Evolutionary conservation across 352 stramenopile species (phyloP).

Genomic region (Phytophthora lateralis): DNA sequence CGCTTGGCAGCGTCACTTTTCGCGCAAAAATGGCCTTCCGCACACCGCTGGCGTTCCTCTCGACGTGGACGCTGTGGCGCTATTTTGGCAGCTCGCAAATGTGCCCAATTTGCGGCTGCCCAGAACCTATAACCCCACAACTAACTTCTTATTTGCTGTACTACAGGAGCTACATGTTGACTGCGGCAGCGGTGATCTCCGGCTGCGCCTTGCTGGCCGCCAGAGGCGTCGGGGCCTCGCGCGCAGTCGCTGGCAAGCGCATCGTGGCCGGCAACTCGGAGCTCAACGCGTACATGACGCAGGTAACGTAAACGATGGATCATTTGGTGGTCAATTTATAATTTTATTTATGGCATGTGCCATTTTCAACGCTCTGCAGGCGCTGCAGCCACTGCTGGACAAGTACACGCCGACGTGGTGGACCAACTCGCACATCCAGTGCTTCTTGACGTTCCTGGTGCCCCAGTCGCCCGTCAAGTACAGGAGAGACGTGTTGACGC

Average conservation of each 20-base stretch:
- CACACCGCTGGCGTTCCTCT: slow-evolving; percentile 8
- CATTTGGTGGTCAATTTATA: slow-evolving; percentile 30
- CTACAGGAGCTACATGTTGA: slow-evolving; percentile 29
- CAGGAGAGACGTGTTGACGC: slow-evolving; percentile 57
- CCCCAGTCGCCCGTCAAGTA: slow-evolving; percentile 62
- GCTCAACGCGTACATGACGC: slow-evolving; percentile 71
- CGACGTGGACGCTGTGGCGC: slow-evolving; percentile 12
- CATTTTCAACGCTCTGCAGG: slow-evolving; percentile 26
- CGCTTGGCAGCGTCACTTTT: not conserved
- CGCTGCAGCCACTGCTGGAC: slow-evolving; percentile 55
- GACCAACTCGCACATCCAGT: slow-evolving; percentile 77
- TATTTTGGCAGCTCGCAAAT: slow-evolving; percentile 21
- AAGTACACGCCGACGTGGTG: slow-evolving; percentile 75
- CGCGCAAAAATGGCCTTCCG: slow-evolving; percentile 16
- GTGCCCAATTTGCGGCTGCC: slow-evolving; percentile 1
- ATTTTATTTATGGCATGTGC: slow-evolving; percentile 13
- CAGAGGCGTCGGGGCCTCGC: slow-evolving; percentile 19
- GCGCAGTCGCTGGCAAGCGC: slow-evolving; percentile 34
- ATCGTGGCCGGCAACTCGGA: slow-evolving; percentile 67
- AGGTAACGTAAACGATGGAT: no score
- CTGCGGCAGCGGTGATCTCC: slow-evolving; percentile 37
- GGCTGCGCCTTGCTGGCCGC: slow-evolving; percentile 36
- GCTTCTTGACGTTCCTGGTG: slow-evolving; percentile 74
- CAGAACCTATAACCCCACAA: not conserved
- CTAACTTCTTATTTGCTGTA: slow-evolving; percentile 4